Evolutionary conservation across 2,329 filamentous ascomycete species (phyloP).

Genomic region (Lecanoromycetidae sp.): DNA sequence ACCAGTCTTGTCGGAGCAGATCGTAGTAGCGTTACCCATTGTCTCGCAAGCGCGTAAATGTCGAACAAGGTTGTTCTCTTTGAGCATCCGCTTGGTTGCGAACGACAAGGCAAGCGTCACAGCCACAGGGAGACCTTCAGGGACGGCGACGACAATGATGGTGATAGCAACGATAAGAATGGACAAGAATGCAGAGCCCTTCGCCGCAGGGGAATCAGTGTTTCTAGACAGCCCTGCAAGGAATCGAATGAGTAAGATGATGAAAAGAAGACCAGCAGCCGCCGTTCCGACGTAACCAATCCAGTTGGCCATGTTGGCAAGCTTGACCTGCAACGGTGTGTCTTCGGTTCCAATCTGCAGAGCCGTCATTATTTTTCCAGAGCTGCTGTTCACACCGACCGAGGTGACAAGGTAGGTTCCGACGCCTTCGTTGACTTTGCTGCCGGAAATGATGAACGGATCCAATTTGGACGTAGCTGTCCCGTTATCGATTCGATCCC

Average conservation of each 20-base stretch:
- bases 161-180: constrained; percentile 70
- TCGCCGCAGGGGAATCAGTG: constrained; percentile 48
- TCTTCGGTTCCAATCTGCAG: constrained; percentile 62
- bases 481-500: constrained; percentile 42
- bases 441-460: constrained; percentile 69
- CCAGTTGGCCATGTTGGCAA: constrained; percentile 63
- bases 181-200: constrained; percentile 65
- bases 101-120: constrained; percentile 69
- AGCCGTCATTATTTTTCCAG: constrained; percentile 63
- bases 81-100: constrained; percentile 64
- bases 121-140: constrained; percentile 63
- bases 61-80: constrained; percentile 64
- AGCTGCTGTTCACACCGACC: constrained; percentile 60
- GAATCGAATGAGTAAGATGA: constrained; percentile 78
- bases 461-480: constrained; percentile 46
- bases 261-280: constrained; percentile 65
- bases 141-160: constrained; percentile 68
- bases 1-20: constrained; percentile 58
- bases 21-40: constrained; percentile 66
- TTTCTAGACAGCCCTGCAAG: constrained; percentile 52
- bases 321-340: constrained; percentile 63
- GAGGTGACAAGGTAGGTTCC: constrained; percentile 64
- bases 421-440: constrained; percentile 64
- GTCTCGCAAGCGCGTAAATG: constrained; percentile 68
- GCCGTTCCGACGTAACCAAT: constrained; percentile 67